phyloP scores from a whole-genome alignment of 73 alveolate genomes.

The Paramecium primaurelia region DNA sequence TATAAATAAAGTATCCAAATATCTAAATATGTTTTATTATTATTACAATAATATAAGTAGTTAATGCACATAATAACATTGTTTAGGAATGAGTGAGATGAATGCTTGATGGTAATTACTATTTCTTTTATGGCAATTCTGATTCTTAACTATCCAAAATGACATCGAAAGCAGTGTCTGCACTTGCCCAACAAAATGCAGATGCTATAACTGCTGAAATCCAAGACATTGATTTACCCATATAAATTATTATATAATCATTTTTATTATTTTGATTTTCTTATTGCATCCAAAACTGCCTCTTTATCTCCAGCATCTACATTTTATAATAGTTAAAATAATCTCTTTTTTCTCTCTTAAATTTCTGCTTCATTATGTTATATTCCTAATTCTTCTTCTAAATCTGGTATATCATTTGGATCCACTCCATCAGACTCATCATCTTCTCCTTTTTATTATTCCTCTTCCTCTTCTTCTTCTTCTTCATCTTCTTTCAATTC shows the following conservation, averaged over 20 bases:
- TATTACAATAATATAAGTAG: constrained; percentile 38
- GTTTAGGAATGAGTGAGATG: constrained; percentile 4
- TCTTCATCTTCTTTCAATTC: neutral
- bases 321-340: neutral
- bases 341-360: neutral
- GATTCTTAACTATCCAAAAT: neutral
- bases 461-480: neutral
- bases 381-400: neutral
- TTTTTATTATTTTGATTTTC: neutral
- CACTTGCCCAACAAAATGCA: constrained; percentile 25
- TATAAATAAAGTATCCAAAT: neutral
- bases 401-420: constrained; percentile 9
- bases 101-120: neutral
- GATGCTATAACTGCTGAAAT: constrained; percentile 21
- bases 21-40: neutral
- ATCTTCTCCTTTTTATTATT: neutral
- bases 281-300: constrained; percentile 2
- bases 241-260: neutral
- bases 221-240: neutral
- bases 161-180: constrained; percentile 41
- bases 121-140: neutral
- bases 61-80: constrained; percentile 34
- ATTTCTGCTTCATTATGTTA: neutral
- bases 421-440: constrained; percentile 13
- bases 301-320: neutral